Evolutionary conservation across 352 stramenopile species (phyloP), one percentile per base, ranked within the genome.

Genomic region (Pythium oligandrum): DNA sequence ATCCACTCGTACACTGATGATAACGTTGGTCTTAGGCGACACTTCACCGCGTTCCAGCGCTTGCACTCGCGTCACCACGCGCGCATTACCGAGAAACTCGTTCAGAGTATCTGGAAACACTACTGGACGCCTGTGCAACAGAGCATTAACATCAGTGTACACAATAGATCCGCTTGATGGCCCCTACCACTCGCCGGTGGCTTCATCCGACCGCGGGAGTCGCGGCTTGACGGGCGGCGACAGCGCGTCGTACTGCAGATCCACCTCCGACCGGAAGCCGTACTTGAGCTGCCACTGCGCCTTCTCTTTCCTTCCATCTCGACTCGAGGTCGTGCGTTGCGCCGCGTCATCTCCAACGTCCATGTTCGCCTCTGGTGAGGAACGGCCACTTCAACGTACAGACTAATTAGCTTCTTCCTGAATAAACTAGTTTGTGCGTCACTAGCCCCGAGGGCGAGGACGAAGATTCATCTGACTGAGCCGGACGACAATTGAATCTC

Each of bases 261-360:
- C 78, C 11, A 78, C 42, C 35, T 73, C 63, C 32, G 63, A 70
- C 64, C 73, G 78, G 49, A 92, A 92, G 8, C 81, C 76, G 43
- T 71, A 90, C 30, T 55, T 52, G 7, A 83, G 49, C 9, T 76
- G 70, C 81, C 81, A 90, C 32, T 70, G 47, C 47, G 52, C 52
- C n/a, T 42, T 45, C 8, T 51, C 48, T 26, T 35, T 48, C 35
- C 44, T 30, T 37, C 17, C 17, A 26, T 26, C 17, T 26, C 17
- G 17, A 26, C 17, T 26, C 17, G 17, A 26, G 17, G 17, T 26
- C 17, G 17, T 26, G 17, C 17, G 17, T 26, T 26, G 17, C 17
- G 17, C 17, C 17, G 17, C 17, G 17, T 26, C 17, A 26, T 26
- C 17, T 26, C 17, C 17, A 26, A 26, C 17, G 17, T 26, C 17